These are phyloP conservation scores for Artemisia argyi DNA, from an alignment of 129 eudicot genomes.

Conservation along the genomic window DNA sequence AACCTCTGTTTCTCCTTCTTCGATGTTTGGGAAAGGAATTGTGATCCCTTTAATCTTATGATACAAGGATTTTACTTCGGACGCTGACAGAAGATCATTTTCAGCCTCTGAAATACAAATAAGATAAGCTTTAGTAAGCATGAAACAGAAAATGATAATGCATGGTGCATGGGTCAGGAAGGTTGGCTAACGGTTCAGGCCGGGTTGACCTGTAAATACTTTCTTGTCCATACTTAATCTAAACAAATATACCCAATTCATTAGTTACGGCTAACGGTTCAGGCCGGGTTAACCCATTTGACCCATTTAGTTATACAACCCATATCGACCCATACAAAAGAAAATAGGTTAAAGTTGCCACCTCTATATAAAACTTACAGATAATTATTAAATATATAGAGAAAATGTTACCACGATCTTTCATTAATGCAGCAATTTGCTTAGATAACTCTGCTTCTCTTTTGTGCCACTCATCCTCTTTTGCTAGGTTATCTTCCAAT, in stretches of 20 bases:
- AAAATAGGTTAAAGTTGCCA: too few species aligned
- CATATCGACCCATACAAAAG: neutral
- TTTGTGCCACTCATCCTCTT: constrained; percentile 38
- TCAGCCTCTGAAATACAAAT: constrained; percentile 48
- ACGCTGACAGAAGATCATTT: constrained; percentile 42
- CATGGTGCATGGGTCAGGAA: neutral
- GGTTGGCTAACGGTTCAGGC: neutral
- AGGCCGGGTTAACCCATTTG: neutral
- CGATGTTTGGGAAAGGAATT: constrained; percentile 37
- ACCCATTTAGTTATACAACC: neutral
- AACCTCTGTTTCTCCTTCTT: constrained; percentile 35
- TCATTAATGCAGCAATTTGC: constrained; percentile 26
- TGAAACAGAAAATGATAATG: neutral
- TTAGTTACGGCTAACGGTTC: too few species aligned
- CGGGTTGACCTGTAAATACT: neutral
- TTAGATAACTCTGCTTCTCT: constrained; percentile 57
- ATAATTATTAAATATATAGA: neutral
- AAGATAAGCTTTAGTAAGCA: constrained; percentile 10
- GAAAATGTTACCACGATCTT: constrained; percentile 45
- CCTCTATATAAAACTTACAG: neutral
- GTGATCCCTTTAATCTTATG: constrained; percentile 47
- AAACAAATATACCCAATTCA: neutral
- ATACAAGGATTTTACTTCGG: constrained; percentile 47
- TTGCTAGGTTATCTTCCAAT: constrained; percentile 35
- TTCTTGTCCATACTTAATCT: neutral